Evolutionary conservation across 2,329 filamentous ascomycete genomes (phyloP).

Genomic region (Alternaria consortialis): DNA sequence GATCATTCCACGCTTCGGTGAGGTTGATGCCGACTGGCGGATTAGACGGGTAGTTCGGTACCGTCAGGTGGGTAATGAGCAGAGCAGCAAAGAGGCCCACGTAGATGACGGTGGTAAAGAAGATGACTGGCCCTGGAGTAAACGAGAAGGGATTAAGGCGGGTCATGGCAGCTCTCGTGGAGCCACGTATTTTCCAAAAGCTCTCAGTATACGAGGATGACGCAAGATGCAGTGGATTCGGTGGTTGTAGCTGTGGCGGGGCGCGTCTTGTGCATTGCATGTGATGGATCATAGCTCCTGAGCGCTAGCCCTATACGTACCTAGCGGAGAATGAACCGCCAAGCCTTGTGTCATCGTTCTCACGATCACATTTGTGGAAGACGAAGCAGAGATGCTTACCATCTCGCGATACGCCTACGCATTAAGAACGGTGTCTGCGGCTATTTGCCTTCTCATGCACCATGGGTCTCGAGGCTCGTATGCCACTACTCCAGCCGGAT

Average conservation of each 20-base stretch:
- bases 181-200: slow-evolving; percentile 20
- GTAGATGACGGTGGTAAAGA: slow-evolving; percentile 80
- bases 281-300: slow-evolving; percentile 28
- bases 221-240: slow-evolving; percentile 11
- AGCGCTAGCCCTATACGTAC: slow-evolving; percentile 2
- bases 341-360: background rate
- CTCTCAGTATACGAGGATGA: slow-evolving; percentile 19
- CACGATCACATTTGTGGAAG: background rate
- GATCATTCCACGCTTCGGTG: slow-evolving; percentile 84
- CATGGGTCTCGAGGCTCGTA: slow-evolving; percentile 2
- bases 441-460: fast-evolving
- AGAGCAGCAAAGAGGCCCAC: slow-evolving; percentile 77
- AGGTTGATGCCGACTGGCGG: slow-evolving; percentile 75
- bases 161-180: slow-evolving; percentile 38
- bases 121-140: slow-evolving; percentile 79
- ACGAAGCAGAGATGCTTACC: no score
- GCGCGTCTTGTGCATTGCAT: slow-evolving; percentile 17
- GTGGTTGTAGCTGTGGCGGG: slow-evolving; percentile 18
- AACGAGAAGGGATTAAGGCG: slow-evolving; percentile 71
- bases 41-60: slow-evolving; percentile 70
- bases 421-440: background rate
- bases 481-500: background rate
- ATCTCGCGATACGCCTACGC: background rate
- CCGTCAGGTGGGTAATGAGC: slow-evolving; percentile 76
- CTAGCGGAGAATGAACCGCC: background rate